These are phyloP conservation scores for Xylariaceae sp. DNA, from an alignment of 2,329 filamentous ascomycete genomes.

Conservation along the genomic window DNA sequence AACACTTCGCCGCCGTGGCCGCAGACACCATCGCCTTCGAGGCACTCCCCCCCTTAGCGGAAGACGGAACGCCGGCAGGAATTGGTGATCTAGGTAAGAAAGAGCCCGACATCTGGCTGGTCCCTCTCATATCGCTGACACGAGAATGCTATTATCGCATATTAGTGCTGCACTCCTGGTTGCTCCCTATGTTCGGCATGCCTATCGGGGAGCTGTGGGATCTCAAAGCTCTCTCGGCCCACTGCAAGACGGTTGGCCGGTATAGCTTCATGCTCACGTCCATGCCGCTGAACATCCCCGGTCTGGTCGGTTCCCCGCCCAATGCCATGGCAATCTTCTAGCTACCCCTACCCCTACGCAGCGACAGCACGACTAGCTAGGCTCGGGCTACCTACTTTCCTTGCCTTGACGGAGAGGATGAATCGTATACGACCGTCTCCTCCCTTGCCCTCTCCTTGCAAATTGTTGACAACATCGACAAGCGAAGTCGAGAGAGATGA, in stretches of 20 bases:
- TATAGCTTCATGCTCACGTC: conserved; percentile 61
- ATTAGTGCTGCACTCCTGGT: conserved; percentile 42
- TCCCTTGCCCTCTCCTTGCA: too few species aligned
- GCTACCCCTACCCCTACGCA: too few species aligned
- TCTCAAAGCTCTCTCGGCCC: conserved; percentile 47
- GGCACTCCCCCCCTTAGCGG: conserved; percentile 50
- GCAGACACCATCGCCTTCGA: conserved; percentile 62
- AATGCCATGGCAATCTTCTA: conserved; percentile 45
- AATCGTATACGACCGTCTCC: too few species aligned
- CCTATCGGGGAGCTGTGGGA: conserved; percentile 53
- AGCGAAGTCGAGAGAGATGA: too few species aligned
- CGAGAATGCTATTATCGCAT: neutral
- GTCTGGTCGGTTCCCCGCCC: conserved; percentile 44
- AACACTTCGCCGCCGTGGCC: conserved; percentile 60
- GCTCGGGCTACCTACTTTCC: neutral
- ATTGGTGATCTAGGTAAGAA: conserved; percentile 35
- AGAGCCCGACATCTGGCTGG: neutral
- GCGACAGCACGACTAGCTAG: too few species aligned
- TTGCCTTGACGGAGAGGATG: too few species aligned
- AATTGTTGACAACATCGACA: too few species aligned
- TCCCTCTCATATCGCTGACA: neutral
- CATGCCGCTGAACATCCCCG: conserved; percentile 53
- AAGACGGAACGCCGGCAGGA: conserved; percentile 34
- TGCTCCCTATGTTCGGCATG: conserved; percentile 49
- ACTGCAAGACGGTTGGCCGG: conserved; percentile 46